These are phyloP conservation scores for Aspergillus terreus DNA, from an alignment of 2,329 filamentous ascomycete species.

Conservation along the genomic window DNA sequence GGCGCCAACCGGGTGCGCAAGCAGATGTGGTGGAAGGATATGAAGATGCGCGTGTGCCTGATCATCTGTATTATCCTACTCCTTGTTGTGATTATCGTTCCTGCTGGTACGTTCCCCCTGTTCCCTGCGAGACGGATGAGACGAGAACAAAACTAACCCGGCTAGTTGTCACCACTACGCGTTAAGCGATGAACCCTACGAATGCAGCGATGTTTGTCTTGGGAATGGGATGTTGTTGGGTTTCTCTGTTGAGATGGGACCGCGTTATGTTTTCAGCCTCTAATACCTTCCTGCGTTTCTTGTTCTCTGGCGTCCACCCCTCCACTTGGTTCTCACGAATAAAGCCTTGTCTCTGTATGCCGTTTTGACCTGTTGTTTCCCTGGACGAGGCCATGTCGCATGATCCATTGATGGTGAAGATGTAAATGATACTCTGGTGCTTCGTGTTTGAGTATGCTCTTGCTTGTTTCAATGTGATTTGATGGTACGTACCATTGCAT, in stretches of 20 bases:
- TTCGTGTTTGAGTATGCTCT: conserved; percentile 33
- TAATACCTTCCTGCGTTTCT: conserved; percentile 34
- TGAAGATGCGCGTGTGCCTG: conserved; percentile 99
- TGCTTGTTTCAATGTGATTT: conserved; percentile 11
- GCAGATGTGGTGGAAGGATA: conserved; percentile 99
- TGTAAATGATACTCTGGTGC: conserved; percentile 44
- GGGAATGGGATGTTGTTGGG: conserved; percentile 30
- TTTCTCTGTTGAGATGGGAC: conserved; percentile 27
- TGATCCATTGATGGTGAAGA: conserved; percentile 30
- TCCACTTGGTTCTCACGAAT: conserved; percentile 25
- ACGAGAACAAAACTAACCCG: neutral
- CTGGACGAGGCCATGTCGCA: conserved; percentile 23
- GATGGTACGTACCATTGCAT: conserved; percentile 13
- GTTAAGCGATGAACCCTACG: conserved; percentile 35
- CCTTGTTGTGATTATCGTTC: conserved; percentile 90
- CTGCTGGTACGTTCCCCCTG: conserved; percentile 63
- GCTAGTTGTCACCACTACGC: conserved; percentile 41
- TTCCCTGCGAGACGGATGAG: neutral
- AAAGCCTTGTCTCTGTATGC: conserved; percentile 24
- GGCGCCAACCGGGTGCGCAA: conserved; percentile 94
- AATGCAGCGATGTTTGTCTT: conserved; percentile 25
- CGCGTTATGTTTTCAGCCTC: conserved; percentile 31
- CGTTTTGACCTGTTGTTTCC: conserved; percentile 16
- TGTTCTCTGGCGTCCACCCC: conserved; percentile 31
- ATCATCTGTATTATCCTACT: conserved; percentile 87